Evolutionary conservation across 805 yeast species (phyloP), one percentile per base, ranked within the genome.

Genomic region (Vanderwaltozyma polyspora): DNA sequence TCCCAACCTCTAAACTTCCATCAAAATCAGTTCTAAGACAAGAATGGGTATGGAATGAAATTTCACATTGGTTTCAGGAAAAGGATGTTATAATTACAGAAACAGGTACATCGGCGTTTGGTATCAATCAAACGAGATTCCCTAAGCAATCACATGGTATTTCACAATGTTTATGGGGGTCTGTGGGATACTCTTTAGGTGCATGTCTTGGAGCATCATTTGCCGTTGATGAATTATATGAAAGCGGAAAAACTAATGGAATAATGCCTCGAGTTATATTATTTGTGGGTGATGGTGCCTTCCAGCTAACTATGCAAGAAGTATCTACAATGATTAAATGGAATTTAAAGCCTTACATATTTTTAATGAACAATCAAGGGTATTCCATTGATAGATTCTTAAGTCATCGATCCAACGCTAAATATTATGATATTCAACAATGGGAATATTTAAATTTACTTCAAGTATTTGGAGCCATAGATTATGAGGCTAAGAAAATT

Each of bases 251-350:
- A 8, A 25, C 19, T 10, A 9, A 28, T 11, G 19, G 10, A 6
- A 22, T 25, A 17, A 36, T 24, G 25, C 63, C 64, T 36, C 59
- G 82, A 47, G 79, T 74, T 17, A 58, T 76, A 15, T 56, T 76
- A 25, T 72, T 76, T 44, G 71, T 76, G 28, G 83, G 83, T 43
- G 83, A 76, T 48, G 83, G 82, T 34, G 76, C 82, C 10, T 65
- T 77, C 30, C 82, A 76, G 52, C 62, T 76, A 48, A 74, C 83
- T 0, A 78, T 71, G 22, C 79, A 75, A 45, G 83, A 76, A 49
- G 59, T 76, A 35, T 68, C 79, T 5, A 70, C 79, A 18, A 70
- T 73, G 69, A 50, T 72, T 28, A 62, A 68, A 35, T 66, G 73
- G 65, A 62, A 67, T 13, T 60, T 71, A 32, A 69, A 62, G 19